phyloP scores from a whole-genome alignment of 192 early-diverging fungal genomes.

The Gryganskiella cystojenkinii region DNA sequence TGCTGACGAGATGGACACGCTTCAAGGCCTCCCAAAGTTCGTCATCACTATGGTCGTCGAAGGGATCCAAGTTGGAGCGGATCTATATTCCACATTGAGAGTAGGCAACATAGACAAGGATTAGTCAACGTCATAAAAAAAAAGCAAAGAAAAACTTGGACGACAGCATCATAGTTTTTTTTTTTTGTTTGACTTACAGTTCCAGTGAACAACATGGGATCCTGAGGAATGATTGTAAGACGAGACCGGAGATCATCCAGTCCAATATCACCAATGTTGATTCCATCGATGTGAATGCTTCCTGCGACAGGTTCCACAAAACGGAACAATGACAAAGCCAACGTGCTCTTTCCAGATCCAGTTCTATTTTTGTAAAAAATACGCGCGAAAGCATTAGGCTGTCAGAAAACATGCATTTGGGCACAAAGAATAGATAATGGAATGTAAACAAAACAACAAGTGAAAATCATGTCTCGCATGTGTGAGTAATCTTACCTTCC shows the following conservation, averaged over 20 bases:
- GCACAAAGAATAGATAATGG: too few species aligned
- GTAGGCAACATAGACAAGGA: slow-evolving; percentile 25
- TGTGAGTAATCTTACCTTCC: slow-evolving; percentile 61
- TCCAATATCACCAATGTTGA: slow-evolving; percentile 76
- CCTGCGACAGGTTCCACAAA: slow-evolving; percentile 81
- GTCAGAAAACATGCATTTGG: neutral
- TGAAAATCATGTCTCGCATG: neutral
- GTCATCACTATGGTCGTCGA: slow-evolving; percentile 78
- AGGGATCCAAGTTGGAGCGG: slow-evolving; percentile 91
- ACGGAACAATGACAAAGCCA: slow-evolving; percentile 81
- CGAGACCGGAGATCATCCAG: slow-evolving; percentile 78
- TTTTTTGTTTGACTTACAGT: slow-evolving; percentile 42
- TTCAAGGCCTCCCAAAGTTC: slow-evolving; percentile 81
- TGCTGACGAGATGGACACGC: slow-evolving; percentile 74
- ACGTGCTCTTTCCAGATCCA: slow-evolving; percentile 84
- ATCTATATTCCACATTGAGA: slow-evolving; percentile 53
- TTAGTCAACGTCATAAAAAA: too few species aligned
- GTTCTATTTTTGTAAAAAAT: slow-evolving; percentile 65
- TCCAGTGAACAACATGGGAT: slow-evolving; percentile 73
- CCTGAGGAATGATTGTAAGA: slow-evolving; percentile 86
- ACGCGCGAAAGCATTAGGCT: too few species aligned
- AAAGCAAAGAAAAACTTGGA: slow-evolving; percentile 35
- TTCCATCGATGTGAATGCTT: slow-evolving; percentile 75
- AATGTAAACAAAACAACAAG: too few species aligned
- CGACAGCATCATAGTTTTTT: neutral